Conservation (phyloP, 2,329 filamentous ascomycete genomes). For the Rhynchosporium agropyri region DNA sequence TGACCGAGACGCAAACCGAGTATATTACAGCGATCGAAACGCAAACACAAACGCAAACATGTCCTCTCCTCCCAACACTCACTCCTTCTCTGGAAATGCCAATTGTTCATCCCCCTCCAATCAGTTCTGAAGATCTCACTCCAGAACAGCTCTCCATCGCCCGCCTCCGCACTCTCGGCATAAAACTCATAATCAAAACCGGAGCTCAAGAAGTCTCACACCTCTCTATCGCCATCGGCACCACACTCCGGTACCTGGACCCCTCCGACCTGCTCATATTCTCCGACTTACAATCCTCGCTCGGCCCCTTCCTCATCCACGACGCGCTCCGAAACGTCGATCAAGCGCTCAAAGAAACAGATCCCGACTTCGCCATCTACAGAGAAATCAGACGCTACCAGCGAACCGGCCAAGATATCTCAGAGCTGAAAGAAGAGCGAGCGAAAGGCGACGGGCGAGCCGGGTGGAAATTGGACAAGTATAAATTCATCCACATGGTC, state of each 20-base stretch:
- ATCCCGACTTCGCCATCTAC: slow-evolving; percentile 51
- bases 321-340: slow-evolving; percentile 52
- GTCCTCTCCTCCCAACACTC: not conserved
- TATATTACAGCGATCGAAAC: slow-evolving; percentile 9
- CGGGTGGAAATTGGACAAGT: slow-evolving; percentile 61
- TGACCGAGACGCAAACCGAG: slow-evolving; percentile 5
- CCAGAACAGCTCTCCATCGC: slow-evolving; percentile 24
- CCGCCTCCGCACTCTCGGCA: slow-evolving; percentile 25
- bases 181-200: slow-evolving; percentile 56
- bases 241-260: slow-evolving; percentile 52
- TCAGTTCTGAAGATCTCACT: not conserved
- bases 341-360: slow-evolving; percentile 48
- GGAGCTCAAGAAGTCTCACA: slow-evolving; percentile 57
- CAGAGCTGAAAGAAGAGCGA: slow-evolving; percentile 39
- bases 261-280: slow-evolving; percentile 55
- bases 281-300: slow-evolving; percentile 55
- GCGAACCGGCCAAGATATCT: slow-evolving; percentile 50
- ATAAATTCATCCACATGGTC: slow-evolving; percentile 63
- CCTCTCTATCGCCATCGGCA: slow-evolving; percentile 57
- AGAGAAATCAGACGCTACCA: slow-evolving; percentile 49
- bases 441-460: slow-evolving; percentile 34
- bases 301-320: slow-evolving; percentile 49
- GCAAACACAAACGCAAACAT: slow-evolving; percentile 3
- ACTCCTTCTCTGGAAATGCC: not conserved
- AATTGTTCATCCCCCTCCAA: too few relatives aligned